Evolutionary conservation across 139 green algal species (phyloP), one percentile per base, ranked within the genome.

Genomic region (Tetraselmis striata): DNA sequence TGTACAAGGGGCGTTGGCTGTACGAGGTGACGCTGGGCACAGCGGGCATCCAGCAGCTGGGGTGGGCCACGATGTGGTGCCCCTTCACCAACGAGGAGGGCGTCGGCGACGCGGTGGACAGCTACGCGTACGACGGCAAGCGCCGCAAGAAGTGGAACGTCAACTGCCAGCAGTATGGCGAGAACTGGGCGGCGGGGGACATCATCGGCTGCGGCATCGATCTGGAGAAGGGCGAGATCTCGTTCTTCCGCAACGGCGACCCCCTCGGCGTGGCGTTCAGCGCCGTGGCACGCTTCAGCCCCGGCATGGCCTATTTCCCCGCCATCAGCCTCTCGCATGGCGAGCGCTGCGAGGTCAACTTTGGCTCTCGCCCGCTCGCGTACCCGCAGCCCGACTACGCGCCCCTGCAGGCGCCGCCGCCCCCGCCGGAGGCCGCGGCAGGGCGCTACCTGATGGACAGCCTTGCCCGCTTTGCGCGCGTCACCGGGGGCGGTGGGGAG

Each of bases 1-100:
- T 97, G 1, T 93, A 90, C 81, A 82, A 84, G 18, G 95, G 93
- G 1, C 85, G 87, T 30, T 98, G 94, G 94, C 91, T 94, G 92
- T 98, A 97, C 84, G 95, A 98, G 86, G 92, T 89, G 2, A 92
- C 88, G 2, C 83, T 98, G 80, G 83, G 88, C 0, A 96, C 88
- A 0, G 31, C 87, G 23, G 92, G 93, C 59, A 97, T 98, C 75
- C 89, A 95, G 87, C 95, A 98, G 90, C 85, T 98, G 32, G 93
- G 95, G 0, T 98, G 95, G 95, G 94, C 91, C 25, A 97, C 95
- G 0, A 59, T 94, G 0, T 29, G 82, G 23, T 96, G 93, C 59
- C 91, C 89, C 0, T 98, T 98, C 89, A 98, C 91, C 2, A 86
- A 88, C 2, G 95, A 98, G 84, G 93, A 98, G 83, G 95, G 95